Percentiles rank a stretch among this genome's conserved stretches.
phyloP scores from a whole-genome alignment of 83 land plant species.

The Isoetes engelmannii region DNA sequence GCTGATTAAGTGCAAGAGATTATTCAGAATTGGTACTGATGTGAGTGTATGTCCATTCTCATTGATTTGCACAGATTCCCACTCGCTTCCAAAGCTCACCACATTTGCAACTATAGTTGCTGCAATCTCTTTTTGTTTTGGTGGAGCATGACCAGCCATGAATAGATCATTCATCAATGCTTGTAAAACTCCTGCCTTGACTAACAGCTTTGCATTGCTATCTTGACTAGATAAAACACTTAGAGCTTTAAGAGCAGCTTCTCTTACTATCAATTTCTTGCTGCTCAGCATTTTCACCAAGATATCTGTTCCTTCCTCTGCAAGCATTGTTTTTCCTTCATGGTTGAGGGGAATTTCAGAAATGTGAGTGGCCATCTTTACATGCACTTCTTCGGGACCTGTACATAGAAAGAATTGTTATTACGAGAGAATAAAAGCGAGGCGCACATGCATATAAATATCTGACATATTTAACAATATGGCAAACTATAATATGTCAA shows the following conservation, averaged over 20 bases:
- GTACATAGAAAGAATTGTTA: slow-evolving; percentile 5
- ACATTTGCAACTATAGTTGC: slow-evolving; percentile 50
- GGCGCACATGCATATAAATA: too few relatives aligned
- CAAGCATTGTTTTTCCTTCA: slow-evolving; percentile 36
- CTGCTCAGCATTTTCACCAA: slow-evolving; percentile 44
- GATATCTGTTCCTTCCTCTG: slow-evolving; percentile 30
- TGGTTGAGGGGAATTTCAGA: slow-evolving; percentile 37
- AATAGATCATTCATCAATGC: slow-evolving; percentile 51
- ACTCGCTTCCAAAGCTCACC: slow-evolving; percentile 38
- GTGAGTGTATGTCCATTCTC: slow-evolving; percentile 39
- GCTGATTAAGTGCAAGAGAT: slow-evolving; percentile 40
- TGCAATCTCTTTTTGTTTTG: slow-evolving; percentile 39
- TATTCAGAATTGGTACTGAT: slow-evolving; percentile 44
- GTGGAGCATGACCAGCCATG: slow-evolving; percentile 28
- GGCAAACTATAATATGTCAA: too few relatives aligned
- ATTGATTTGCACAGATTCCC: slow-evolving; percentile 30
- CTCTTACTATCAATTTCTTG: slow-evolving; percentile 48
- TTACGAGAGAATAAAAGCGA: too few relatives aligned
- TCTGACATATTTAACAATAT: too few relatives aligned
- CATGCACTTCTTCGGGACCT: slow-evolving; percentile 47
- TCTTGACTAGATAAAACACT: slow-evolving; percentile 75
- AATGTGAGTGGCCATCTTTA: slow-evolving; percentile 50
- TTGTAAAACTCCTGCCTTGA: slow-evolving; percentile 47
- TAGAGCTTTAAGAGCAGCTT: slow-evolving; percentile 73
- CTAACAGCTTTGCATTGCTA: slow-evolving; percentile 32